Base-by-base conservation (phyloP, 352 stramenopile genomes). In the Phytophthora podocarpi region DNA sequence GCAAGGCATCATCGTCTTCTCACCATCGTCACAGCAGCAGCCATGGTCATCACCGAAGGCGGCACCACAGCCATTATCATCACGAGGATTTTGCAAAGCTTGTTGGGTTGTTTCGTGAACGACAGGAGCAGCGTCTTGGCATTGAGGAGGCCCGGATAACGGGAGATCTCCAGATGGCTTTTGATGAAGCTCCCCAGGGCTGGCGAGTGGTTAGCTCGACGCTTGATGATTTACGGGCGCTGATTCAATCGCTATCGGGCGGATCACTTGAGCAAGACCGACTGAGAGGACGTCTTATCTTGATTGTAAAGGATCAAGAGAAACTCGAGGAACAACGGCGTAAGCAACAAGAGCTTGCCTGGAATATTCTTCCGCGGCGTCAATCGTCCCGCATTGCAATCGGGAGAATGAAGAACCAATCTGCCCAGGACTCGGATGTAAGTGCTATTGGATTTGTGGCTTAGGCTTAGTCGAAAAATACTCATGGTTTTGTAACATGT, bases 341-440 rank as follows among this genome's bases (percentile, higher is more conserved):
- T 9, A 90, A 90, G 49, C 84, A 90, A 45, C 82, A 86, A 35
- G 81, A 92, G 43, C 60, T 90, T 12, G 66, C 74, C 8, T 94
- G 80, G 82, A 85, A 94, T 51, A 78, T 90, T 24, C 56, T 96
- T 27, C 85, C 87, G n/a, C 78, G 85, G 2, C 76, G 87, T 8
- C 81, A 93, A 53, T 96, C 87, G 21, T 96, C 87, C 27, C 83
- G 87, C 8, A 89, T 94, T 24, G 87, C 87, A 20, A 93, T 93
- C 9, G 74, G 74, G 4, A 85, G 76, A 59, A 92, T 96, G 70
- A 90, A 82, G 28, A 74, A 50, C 15, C 85, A 95, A 45, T 85
- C 78, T 32, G 72, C 64, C 36, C 67, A 72, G 3, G 78, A 82
- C 1, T 93, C 80, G 0, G 83, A 81, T 30, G 78, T 78, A 64